Evolutionary conservation across 208 protist species (phyloP).

Genomic region (Leishmania amazonensis): DNA sequence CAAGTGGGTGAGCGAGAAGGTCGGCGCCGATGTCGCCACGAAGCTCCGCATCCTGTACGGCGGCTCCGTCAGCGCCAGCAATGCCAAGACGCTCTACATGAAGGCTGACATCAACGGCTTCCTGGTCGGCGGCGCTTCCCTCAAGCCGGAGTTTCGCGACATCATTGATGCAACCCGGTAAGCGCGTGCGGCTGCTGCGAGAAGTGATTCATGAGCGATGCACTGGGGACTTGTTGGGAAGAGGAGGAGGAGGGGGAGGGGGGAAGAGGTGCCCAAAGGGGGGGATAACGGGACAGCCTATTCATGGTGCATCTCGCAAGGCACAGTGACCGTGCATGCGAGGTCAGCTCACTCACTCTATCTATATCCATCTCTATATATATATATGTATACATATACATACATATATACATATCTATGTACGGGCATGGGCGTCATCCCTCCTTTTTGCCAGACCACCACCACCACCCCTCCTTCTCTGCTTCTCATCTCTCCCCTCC

Average conservation of each 20-base stretch:
- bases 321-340: neutral
- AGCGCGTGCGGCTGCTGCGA: neutral
- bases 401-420: neutral
- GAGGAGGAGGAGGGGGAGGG: neutral
- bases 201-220: constrained; percentile 20
- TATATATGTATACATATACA: neutral
- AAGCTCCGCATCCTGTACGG: constrained; percentile 98
- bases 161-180: constrained; percentile 93
- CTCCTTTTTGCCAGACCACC: neutral
- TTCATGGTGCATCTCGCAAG: neutral
- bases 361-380: neutral
- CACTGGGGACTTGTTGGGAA: neutral
- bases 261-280: neutral
- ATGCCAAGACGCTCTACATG: constrained; percentile 88
- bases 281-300: neutral
- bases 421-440: neutral
- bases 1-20: constrained; percentile 85
- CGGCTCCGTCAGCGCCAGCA: constrained; percentile 95
- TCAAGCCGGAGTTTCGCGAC: constrained; percentile 96
- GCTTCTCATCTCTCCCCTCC: constrained; percentile 22
- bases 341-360: neutral
- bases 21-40: constrained; percentile 89
- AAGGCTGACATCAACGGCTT: constrained; percentile 98
- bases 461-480: neutral
- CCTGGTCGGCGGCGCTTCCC: constrained; percentile 98